Evolutionary conservation across 148 eudicot species (phyloP).

Genomic region (Pouteria glomerata): DNA sequence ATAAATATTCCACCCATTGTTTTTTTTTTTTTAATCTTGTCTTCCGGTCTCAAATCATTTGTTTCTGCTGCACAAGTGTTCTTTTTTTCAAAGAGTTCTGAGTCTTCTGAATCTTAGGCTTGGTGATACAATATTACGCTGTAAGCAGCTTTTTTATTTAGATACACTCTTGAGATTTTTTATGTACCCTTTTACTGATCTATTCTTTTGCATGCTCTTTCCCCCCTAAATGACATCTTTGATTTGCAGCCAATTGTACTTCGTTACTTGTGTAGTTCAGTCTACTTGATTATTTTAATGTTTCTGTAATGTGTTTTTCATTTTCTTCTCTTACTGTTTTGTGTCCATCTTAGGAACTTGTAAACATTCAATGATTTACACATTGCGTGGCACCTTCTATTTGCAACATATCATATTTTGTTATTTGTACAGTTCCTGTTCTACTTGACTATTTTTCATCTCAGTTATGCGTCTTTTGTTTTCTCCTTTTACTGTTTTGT

Average conservation of each 20-base stretch:
- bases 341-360: background rate
- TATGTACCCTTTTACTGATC: background rate
- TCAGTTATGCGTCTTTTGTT: background rate
- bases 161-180: background rate
- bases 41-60: background rate
- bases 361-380: slow-evolving; percentile 4
- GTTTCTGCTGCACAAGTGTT: background rate
- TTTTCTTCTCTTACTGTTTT: background rate
- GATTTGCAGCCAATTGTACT: background rate
- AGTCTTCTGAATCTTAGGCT: background rate
- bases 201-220: background rate
- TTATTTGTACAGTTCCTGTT: background rate
- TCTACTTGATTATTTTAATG: background rate
- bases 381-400: no score
- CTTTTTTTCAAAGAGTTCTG: background rate
- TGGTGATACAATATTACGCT: background rate
- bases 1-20: background rate
- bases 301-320: background rate
- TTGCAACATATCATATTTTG: background rate
- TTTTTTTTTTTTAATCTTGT: background rate
- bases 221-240: background rate
- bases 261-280: background rate
- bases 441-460: background rate
- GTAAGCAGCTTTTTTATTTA: background rate
- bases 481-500: background rate